Base-by-base conservation (phyloP, 2,329 filamentous ascomycete species). In the Fusarium heterosporum region DNA sequence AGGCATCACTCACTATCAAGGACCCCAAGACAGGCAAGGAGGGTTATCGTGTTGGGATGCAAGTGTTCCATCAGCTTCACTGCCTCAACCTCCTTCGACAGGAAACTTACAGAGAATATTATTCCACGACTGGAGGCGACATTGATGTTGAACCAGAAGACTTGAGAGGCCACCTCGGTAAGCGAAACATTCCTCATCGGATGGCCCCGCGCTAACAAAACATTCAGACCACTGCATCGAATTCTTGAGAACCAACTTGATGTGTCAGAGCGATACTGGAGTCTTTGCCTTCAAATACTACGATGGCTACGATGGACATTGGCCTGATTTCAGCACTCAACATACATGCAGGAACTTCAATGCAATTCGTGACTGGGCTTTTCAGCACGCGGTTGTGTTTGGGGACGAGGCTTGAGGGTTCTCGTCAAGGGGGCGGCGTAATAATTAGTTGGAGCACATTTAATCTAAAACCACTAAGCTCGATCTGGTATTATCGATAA, bases 11-110 rank as follows among this genome's bases (percentile, higher is more conserved):
- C n/a, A 83, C 82, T 68, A 83, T 87, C 64, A 84, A 82, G 11
- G 79, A 89, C 65, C 83, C 85, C 7, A 79, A 78, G 42, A 87
- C 86, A 2, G 87, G 86, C 17, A 80, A 84, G 56, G 81, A 82
- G 36, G 87, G 86, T 1, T 89, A 88, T 68, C 80, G 86, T n/a
- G 85, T 87, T 0, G 87, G 83, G 1, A 76, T 87, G 4, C 84
- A 87, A 69, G 84, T 86, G 0, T 87, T 87, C 74, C 85, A 87
- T n/a, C 68, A 71, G 7, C 77, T 85, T 32, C 83, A 84, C 70
- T 85, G 83, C 72, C 75, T 84, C 36, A 84, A 85, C 69, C 69
- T 84, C 34, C 73, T 80, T 69, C 73, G 83, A 13, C 81, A 85
- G 68, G 79, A 82, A 10, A 81, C 81, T 4, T 83, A 84, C 69